These are phyloP conservation scores for Tetrahymena borealis DNA, from an alignment of 73 alveolate genomes.

Conservation along the genomic window DNA sequence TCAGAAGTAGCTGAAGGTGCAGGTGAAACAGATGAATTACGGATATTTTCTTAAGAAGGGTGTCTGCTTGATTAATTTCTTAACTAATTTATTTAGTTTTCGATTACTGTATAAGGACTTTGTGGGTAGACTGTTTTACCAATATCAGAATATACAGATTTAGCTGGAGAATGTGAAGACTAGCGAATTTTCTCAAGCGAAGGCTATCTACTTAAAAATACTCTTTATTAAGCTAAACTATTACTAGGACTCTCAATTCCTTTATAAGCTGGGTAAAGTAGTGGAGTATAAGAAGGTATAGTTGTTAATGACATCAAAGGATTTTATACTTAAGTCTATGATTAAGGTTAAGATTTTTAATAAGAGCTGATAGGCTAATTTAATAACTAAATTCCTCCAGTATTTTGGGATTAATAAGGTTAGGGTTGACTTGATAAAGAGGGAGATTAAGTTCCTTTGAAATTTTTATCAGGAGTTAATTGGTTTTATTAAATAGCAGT, in stretches of 20 bases:
- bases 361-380: too few relatives aligned
- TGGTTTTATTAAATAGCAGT: too few relatives aligned
- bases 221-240: neutral
- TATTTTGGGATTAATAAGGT: too few relatives aligned
- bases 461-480: too few relatives aligned
- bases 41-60: neutral
- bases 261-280: neutral
- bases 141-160: neutral
- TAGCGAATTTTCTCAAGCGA: neutral
- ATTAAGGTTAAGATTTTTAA: neutral
- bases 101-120: neutral
- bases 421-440: too few relatives aligned
- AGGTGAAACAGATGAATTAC: neutral
- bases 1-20: neutral
- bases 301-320: neutral
- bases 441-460: too few relatives aligned
- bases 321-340: neutral
- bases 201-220: neutral
- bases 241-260: neutral
- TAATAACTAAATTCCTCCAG: too few relatives aligned
- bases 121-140: neutral
- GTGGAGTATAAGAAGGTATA: neutral
- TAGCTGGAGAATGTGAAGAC: neutral
- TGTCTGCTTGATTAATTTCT: neutral
- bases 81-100: neutral